Evolutionary conservation across 345 rosid genomes (phyloP).

Genomic region (Rhizophora mangle): DNA sequence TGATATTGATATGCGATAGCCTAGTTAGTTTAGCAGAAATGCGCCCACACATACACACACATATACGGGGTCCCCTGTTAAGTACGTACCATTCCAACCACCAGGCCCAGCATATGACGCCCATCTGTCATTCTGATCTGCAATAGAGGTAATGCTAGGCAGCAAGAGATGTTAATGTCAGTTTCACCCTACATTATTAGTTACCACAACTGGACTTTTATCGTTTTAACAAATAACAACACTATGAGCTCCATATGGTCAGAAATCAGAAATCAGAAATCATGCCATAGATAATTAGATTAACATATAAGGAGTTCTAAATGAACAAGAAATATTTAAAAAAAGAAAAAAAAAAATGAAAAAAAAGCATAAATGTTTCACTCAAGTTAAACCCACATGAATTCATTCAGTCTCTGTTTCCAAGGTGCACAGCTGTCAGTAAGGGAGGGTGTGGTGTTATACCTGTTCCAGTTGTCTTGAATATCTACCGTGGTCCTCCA

Average conservation of each 20-base stretch:
- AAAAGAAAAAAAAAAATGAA: background rate
- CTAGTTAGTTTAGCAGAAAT: background rate
- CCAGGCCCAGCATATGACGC: conserved; percentile 90
- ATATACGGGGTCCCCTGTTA: no score
- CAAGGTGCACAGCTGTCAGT: no score
- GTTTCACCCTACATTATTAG: background rate
- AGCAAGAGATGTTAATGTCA: background rate
- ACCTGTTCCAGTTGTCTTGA: conserved; percentile 72
- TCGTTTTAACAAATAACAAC: no score
- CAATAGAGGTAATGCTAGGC: conserved; percentile 55
- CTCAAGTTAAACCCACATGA: background rate
- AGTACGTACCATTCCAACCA: conserved; percentile 72
- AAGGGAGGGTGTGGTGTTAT: no score
- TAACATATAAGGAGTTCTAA: background rate
- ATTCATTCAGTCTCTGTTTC: background rate
- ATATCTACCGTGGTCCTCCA: conserved; percentile 94
- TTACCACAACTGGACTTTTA: no score
- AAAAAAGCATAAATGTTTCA: no score
- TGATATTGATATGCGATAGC: background rate
- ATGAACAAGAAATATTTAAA: no score
- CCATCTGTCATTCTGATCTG: conserved; percentile 71
- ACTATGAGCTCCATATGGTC: no score
- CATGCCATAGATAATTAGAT: no score
- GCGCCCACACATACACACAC: no score
- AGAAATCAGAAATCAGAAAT: no score